Evolutionary conservation across 1,139 yeast species (phyloP).

Genomic region (Diutina rugosa): DNA sequence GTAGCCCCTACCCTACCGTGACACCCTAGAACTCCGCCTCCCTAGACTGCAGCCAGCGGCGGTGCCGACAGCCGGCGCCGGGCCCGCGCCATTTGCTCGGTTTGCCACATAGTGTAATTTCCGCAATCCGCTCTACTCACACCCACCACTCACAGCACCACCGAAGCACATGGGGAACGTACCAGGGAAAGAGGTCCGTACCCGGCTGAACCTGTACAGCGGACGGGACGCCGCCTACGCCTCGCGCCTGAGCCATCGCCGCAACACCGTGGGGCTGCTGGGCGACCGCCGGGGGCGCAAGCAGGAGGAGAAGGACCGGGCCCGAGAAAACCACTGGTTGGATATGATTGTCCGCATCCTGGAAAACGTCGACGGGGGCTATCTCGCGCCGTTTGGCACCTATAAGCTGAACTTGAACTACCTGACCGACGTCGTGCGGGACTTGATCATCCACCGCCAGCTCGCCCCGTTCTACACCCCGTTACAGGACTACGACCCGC

Average conservation of each 20-base stretch:
- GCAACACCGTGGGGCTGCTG: constrained; percentile 5
- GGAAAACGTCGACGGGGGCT: constrained; percentile 70
- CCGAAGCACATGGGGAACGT: constrained; percentile 41
- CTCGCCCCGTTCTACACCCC: constrained; percentile 91
- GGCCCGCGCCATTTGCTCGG: background rate
- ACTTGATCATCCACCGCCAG: constrained; percentile 43
- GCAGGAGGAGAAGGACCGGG: constrained; percentile 7
- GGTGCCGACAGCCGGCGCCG: background rate
- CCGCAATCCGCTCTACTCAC: background rate
- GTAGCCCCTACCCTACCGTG: too few relatives aligned
- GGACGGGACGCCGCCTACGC: constrained; percentile 3
- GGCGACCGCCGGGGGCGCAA: background rate
- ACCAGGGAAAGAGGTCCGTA: constrained; percentile 38
- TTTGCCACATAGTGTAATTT: background rate
- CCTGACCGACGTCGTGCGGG: constrained; percentile 57
- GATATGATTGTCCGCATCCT: constrained; percentile 43
- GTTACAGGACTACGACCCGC: constrained; percentile 63
- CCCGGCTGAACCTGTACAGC: constrained; percentile 11
- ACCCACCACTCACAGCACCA: background rate
- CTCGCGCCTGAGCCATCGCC: constrained; percentile 4
- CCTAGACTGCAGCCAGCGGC: background rate
- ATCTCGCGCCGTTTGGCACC: constrained; percentile 77
- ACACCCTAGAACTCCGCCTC: background rate
- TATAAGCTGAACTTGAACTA: constrained; percentile 68
- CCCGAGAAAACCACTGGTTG: constrained; percentile 34